These are phyloP conservation scores for Arthrobotrys pseudoclavata DNA, from an alignment of 2,329 filamentous ascomycete species.

Conservation along the genomic window DNA sequence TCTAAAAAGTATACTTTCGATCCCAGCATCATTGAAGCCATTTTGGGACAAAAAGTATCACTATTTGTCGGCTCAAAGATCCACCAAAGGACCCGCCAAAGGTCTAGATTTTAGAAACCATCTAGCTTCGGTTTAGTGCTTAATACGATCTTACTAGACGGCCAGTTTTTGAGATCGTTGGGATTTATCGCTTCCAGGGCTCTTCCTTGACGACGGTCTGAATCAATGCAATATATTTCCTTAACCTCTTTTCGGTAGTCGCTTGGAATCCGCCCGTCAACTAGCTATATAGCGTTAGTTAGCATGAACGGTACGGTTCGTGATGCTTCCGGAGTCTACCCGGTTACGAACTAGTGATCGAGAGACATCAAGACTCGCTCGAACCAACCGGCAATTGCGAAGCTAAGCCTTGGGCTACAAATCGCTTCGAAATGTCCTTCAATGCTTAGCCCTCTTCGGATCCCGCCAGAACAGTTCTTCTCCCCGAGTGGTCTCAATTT, in stretches of 20 bases:
- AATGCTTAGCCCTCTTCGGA: slow-evolving; percentile 24
- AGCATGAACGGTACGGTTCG: slow-evolving; percentile 41
- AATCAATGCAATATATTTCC: slow-evolving; percentile 20
- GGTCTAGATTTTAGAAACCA: slow-evolving; percentile 40
- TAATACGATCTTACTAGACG: slow-evolving; percentile 17
- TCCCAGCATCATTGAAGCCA: slow-evolving; percentile 40
- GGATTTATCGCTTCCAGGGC: slow-evolving; percentile 29
- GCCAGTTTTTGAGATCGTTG: slow-evolving; percentile 42
- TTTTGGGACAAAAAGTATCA: slow-evolving; percentile 18
- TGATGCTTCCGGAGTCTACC: slow-evolving; percentile 33
- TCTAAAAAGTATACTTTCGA: slow-evolving; percentile 7
- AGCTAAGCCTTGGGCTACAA: slow-evolving; percentile 14
- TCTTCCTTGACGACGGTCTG: slow-evolving; percentile 34
- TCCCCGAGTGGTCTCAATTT: slow-evolving; percentile 51
- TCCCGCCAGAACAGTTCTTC: slow-evolving; percentile 22
- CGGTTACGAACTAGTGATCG: slow-evolving; percentile 13
- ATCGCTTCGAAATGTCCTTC: slow-evolving; percentile 15
- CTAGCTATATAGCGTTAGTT: slow-evolving; percentile 24
- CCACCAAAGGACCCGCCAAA: slow-evolving; percentile 2
- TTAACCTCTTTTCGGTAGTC: slow-evolving; percentile 27
- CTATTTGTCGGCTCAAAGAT: neutral
- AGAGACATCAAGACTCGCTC: slow-evolving; percentile 15
- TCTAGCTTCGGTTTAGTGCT: slow-evolving; percentile 22
- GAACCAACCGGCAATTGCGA: slow-evolving; percentile 16
- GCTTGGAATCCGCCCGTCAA: slow-evolving; percentile 24